phyloP scores from a whole-genome alignment of 352 stramenopile species.

The Pythium pyrilobum region DNA sequence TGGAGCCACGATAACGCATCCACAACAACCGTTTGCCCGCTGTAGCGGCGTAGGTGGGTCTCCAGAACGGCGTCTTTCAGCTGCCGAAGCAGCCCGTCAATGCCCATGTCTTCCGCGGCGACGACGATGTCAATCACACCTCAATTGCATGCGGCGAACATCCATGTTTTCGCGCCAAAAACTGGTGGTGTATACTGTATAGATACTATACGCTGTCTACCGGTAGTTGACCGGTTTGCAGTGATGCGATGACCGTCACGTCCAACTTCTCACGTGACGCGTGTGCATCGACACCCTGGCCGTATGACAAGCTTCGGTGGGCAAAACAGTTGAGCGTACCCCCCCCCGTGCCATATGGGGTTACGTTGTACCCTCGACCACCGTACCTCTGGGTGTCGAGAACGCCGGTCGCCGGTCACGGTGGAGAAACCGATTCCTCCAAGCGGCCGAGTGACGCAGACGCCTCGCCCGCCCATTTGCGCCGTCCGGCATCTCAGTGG shows the following conservation, averaged over 20 bases:
- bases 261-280: constrained; percentile 9
- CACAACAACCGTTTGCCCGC: constrained; percentile 51
- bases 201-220: neutral
- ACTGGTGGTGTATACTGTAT: neutral
- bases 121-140: neutral
- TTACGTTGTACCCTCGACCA: neutral
- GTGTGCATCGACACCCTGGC: constrained; percentile 4
- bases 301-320: too few relatives aligned
- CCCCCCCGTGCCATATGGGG: neutral
- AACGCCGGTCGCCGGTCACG: neutral
- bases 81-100: constrained; percentile 60
- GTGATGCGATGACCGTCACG: constrained; percentile 1
- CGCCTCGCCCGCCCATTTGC: neutral
- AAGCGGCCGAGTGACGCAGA: neutral
- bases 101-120: constrained; percentile 31
- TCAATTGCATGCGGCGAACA: neutral
- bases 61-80: constrained; percentile 50
- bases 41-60: constrained; percentile 48
- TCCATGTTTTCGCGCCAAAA: constrained; percentile 21
- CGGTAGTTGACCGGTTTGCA: constrained; percentile 3
- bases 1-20: constrained; percentile 79
- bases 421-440: constrained; percentile 13
- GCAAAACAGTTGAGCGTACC: too few relatives aligned
- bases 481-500: too few relatives aligned
- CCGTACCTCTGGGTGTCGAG: neutral